These are phyloP conservation scores for Tolypocladium album DNA, from an alignment of 2,329 filamentous ascomycete species.

Conservation along the genomic window DNA sequence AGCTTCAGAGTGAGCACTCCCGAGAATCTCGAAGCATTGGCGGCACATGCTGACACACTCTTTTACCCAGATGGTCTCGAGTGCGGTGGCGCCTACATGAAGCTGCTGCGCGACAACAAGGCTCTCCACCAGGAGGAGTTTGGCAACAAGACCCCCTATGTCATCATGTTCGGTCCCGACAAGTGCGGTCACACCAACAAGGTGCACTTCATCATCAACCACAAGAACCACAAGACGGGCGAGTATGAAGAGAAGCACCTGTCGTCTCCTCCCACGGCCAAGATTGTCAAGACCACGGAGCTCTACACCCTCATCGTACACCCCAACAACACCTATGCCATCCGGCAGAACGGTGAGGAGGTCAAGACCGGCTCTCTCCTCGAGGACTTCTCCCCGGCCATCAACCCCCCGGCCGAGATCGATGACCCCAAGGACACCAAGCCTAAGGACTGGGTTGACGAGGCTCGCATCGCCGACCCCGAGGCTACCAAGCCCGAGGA, in stretches of 20 bases:
- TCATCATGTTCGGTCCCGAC: conserved; percentile 99
- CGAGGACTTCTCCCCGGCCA: conserved; percentile 84
- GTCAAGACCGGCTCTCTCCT: conserved; percentile 84
- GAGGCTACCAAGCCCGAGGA: conserved; percentile 94
- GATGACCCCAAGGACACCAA: conserved; percentile 89
- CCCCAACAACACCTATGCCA: conserved; percentile 89
- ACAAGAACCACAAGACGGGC: conserved; percentile 99
- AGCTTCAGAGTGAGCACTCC: conserved; percentile 76
- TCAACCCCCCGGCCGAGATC: conserved; percentile 93
- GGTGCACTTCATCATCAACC: conserved; percentile 97
- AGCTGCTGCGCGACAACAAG: conserved; percentile 96
- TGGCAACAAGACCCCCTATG: conserved; percentile 91
- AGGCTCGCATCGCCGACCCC: conserved; percentile 81
- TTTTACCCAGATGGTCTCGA: conserved; percentile 69
- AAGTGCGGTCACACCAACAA: conserved; percentile 99
- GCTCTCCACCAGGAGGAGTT: conserved; percentile 96
- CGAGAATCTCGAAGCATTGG: background rate
- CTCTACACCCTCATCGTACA: conserved; percentile 96
- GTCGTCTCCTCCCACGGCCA: conserved; percentile 68
- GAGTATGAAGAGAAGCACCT: conserved; percentile 99
- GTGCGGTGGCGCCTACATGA: conserved; percentile 97
- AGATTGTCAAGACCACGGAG: conserved; percentile 82
- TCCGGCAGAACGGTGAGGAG: conserved; percentile 82
- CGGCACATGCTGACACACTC: background rate
- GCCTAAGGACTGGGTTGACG: conserved; percentile 92